A percentile compares a stretch with the other conserved stretches of the same genome.
Evolutionary conservation across 2,329 filamentous ascomycete species (phyloP).

Genomic region (Onygenales sp.): DNA sequence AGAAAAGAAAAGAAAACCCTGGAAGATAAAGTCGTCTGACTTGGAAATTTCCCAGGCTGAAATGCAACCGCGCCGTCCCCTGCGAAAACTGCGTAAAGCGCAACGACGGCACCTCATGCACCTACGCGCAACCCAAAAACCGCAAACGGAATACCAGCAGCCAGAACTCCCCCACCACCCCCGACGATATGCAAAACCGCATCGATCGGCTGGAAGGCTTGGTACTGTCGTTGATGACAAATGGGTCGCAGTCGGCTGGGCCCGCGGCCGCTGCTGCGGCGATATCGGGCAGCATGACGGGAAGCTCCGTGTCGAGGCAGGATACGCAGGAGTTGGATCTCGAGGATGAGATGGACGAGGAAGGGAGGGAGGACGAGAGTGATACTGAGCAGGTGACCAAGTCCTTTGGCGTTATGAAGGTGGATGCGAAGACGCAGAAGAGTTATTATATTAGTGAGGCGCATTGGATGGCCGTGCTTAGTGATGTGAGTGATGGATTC

Average conservation of each 20-base stretch:
- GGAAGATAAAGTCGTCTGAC: neutral
- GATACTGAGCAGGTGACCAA: conserved; percentile 62
- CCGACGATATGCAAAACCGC: conserved; percentile 97
- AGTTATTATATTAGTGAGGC: conserved; percentile 74
- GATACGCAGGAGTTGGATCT: conserved; percentile 25
- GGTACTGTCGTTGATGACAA: conserved; percentile 89
- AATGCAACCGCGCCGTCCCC: conserved; percentile 85
- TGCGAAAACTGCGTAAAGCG: conserved; percentile 94
- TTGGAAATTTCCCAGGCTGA: conserved; percentile 45
- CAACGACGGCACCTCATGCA: conserved; percentile 69
- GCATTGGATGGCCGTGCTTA: conserved; percentile 72
- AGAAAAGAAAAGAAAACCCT: neutral
- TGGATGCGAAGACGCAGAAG: conserved; percentile 65
- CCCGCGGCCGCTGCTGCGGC: conserved; percentile 48
- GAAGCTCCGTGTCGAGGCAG: conserved; percentile 28
- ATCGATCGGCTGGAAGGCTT: conserved; percentile 91
- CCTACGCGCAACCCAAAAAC: conserved; percentile 75
- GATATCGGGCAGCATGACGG: conserved; percentile 14
- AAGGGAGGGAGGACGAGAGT: conserved; percentile 53
- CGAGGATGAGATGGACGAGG: conserved; percentile 38
- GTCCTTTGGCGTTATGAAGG: conserved; percentile 72
- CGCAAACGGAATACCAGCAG: conserved; percentile 58
- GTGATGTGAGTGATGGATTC: conserved; percentile 43
- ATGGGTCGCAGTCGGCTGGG: conserved; percentile 56
- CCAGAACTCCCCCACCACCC: conserved; percentile 51